Evolutionary conservation across 75 land plant species (phyloP), one percentile per base, ranked within the genome.

Genomic region (Cryptomeria japonica): DNA sequence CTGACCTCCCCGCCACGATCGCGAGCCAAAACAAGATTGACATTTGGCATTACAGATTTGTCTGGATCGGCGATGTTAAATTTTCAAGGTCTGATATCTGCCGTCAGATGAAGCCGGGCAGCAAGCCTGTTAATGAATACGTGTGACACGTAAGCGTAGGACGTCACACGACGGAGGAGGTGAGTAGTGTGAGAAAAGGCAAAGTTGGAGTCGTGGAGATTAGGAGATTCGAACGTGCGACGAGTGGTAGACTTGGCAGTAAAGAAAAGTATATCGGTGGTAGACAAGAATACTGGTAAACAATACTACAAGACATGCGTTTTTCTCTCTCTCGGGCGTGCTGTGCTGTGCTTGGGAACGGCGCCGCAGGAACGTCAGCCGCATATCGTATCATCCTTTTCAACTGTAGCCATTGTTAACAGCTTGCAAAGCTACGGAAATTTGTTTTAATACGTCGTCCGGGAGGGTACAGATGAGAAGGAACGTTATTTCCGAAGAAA

Each of bases 211-310:
- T 38, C 42, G 41, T 78, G 80, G 36, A 37, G 38, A 8, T 36
- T 1, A 5, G 28, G 84, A 82, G 84, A 82, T 82, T 82, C 84
- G 84, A 82, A 82, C 84, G 51, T 82, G 84, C 84, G 47, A 82
- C 49, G 14, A 1, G 13, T 28, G 6, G n/a, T 46, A 42, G 51
- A 82, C 84, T 42, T 82, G 84, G 84, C 47, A 82, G 51, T n/a
- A 82, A 79, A 79, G 82, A 32, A 82, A 42, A 82, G 49, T 82
- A 82, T 11, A 14, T 82, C 51, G 51, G 49, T 41, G n/a, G n/a
- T n/a, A n/a, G n/a, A n/a, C n/a, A n/a, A n/a, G n/a, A 7, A 41
- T 37, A 25, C 28, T 80, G 9, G 18, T 9, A 22, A n/a, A 6
- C 37, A 22, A 22, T 51, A 22, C 83, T 80, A 41, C 46, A 10